Base-by-base conservation (phyloP, 805 yeast species). In the Cyberlindnera xishuangbannaensis region DNA sequence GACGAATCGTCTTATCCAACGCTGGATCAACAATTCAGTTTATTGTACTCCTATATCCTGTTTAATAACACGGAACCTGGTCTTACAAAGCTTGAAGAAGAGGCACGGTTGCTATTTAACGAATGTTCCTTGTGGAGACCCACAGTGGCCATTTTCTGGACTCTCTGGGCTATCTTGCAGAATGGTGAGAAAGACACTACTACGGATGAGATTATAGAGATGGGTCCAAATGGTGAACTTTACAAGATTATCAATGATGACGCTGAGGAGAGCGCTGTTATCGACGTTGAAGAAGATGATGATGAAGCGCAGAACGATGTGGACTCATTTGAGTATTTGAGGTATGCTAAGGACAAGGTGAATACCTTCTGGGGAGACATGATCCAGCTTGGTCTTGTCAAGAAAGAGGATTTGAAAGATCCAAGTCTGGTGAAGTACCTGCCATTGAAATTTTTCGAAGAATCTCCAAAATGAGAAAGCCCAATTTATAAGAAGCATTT, bases 121-220 rank as follows among this genome's bases (percentile, higher is more conserved):
- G 85, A 84, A 41, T 70, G 78, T 19, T 61, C 74, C 2, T 65
- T 67, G 34, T 90, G 97, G 95, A 70, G 96, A 50, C 76, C 94
- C 1, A 65, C 85, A 0, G 90, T 76, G 15, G 81, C 81, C 30
- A 65, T 83, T 8, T 74, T 71, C 51, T 90, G 98, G 98, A 70
- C 81, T 5, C 53, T 88, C 18, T 90, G 98, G 98, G 97, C 95
- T 1, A 69, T 92, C 27, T 71, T 92, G 21, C 95, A 85, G 55
- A 76, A 81, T 44, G 86, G 75, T 13, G 54, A 58, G 18, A 41
- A 37, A 26, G 28, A 28, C 4, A 29, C 27, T 2, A 20, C 19
- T 2, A 26, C 40, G 13, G 47, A 58, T 34, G 60, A 53, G 18
- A 51, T 53, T 12, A 54, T 60, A 19, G 70, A 64, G 36, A 47